Base-by-base conservation (phyloP, 345 rosid species). In the Arabidopsis suecica region DNA sequence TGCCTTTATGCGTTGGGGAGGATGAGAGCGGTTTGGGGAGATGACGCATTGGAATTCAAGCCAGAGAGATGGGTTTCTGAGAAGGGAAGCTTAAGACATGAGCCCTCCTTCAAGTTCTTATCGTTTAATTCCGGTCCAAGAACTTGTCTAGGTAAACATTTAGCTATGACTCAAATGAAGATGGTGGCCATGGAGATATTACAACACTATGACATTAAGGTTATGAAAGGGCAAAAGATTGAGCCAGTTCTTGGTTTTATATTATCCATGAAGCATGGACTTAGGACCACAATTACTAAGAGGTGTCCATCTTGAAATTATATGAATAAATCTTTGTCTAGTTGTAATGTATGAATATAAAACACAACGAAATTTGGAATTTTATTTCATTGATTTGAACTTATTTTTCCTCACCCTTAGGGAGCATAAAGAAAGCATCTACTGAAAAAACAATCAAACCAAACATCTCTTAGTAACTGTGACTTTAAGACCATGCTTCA, bases 401-500 rank as follows among this genome's bases (percentile, higher is more conserved):
- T 10, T 20, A 20, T 20, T 20, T 20, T 20, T 20, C 38, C 7
- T 62, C 42, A 18, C 53, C 32, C 53, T 28, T 28, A 2, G 57
- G n/a, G 32, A 32, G 28, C 44, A 30, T 12, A 65, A 45, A 12
- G 18, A 47, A 64, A 20, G 45, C 71, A 73, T 11, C 28, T 2
- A 44, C 59, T 22, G 34, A 10, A 42, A 44, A 45, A 45, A 45
- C 20, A 45, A 5, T 65, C 44, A 65, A 50, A 67, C 13, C n/a
- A 68, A 49, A 69, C 20, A 61, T 63, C 71, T 63, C 66, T 70
- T 77, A 77, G 71, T 33, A 16, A 77, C 69, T 0, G 40, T 61
- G 53, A 69, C 80, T 62, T 77, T 77, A 56, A 69, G 40, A 55
- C 80, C 80, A 55, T 63, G 51, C 51, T 70, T 77, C 34, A 18